Evolutionary conservation across 805 yeast species (phyloP).

Genomic region (Lipomyces kockii): DNA sequence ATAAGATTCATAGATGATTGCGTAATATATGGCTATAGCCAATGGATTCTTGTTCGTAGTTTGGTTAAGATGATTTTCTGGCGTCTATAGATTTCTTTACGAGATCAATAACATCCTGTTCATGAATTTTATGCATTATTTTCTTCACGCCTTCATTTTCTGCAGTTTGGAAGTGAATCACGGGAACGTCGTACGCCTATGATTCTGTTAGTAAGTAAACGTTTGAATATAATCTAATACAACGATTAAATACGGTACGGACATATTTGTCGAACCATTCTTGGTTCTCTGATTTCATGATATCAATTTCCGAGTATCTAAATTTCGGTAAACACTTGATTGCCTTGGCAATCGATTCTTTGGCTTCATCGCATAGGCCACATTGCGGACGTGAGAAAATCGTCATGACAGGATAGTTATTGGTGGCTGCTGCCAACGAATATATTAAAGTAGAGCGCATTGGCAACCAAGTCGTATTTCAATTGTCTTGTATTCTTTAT

Average conservation of each 20-base stretch:
- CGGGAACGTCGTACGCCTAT: slow-evolving; percentile 48
- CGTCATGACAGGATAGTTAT: slow-evolving; percentile 29
- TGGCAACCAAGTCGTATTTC: neutral
- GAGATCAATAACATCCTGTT: slow-evolving; percentile 24
- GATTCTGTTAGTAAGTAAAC: neutral
- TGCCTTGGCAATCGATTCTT: slow-evolving; percentile 35
- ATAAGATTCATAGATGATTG: neutral
- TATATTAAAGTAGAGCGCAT: neutral
- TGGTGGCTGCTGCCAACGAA: neutral
- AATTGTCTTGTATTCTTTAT: neutral
- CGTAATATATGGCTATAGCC: slow-evolving; percentile 23
- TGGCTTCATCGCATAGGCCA: slow-evolving; percentile 47
- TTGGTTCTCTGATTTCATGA: slow-evolving; percentile 43
- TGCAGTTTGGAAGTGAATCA: slow-evolving; percentile 39
- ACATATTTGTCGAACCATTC: slow-evolving; percentile 46
- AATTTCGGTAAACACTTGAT: slow-evolving; percentile 32
- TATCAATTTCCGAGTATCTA: slow-evolving; percentile 41
- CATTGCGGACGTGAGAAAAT: slow-evolving; percentile 46
- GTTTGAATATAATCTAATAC: neutral
- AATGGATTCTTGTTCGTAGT: slow-evolving; percentile 39
- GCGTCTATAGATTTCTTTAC: neutral
- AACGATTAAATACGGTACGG: slow-evolving; percentile 6
- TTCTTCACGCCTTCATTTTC: slow-evolving; percentile 17
- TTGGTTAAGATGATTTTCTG: slow-evolving; percentile 15
- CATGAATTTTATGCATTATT: slow-evolving; percentile 25